These are phyloP conservation scores for Gracilaria domingensis DNA, from an alignment of 23 red algal genomes.

Conservation along the genomic window DNA sequence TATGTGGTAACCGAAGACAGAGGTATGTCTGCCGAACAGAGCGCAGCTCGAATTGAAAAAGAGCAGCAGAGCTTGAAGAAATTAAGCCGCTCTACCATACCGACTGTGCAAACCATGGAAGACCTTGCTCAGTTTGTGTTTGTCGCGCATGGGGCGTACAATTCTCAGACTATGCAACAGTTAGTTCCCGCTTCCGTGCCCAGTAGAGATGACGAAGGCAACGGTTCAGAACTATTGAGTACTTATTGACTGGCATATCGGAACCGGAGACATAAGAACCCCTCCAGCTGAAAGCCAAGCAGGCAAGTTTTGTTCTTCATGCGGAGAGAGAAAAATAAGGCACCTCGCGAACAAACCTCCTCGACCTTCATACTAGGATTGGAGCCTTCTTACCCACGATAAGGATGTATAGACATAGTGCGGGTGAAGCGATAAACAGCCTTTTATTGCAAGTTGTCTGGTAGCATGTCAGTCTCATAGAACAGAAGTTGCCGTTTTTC, in stretches of 20 bases:
- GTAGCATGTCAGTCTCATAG: slow-evolving; percentile 66
- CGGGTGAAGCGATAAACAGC: no score
- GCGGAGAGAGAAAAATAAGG: no score
- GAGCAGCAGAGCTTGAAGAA: slow-evolving; percentile 47
- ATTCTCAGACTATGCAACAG: slow-evolving; percentile 32
- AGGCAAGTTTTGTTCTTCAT: no score
- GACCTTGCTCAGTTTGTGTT: slow-evolving; percentile 74
- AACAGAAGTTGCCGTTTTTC: slow-evolving; percentile 77
- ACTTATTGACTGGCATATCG: no score
- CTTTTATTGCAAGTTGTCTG: slow-evolving; percentile 67
- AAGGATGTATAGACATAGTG: no score
- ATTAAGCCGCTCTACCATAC: slow-evolving; percentile 33
- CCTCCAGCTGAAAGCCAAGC: no score
- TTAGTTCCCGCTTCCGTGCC: background rate
- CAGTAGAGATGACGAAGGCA: slow-evolving; percentile 1
- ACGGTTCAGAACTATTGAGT: slow-evolving; percentile 10
- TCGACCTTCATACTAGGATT: no score
- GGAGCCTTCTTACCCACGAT: no score
- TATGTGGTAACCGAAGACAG: slow-evolving; percentile 52
- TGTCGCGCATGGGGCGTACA: slow-evolving; percentile 75
- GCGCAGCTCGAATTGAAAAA: slow-evolving; percentile 43
- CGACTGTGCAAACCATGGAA: slow-evolving; percentile 23
- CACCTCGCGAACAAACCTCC: no score
- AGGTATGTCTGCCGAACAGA: slow-evolving; percentile 44
- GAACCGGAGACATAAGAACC: no score